These are phyloP conservation scores for Starmerella apis DNA, from an alignment of 805 yeast genomes.

Conservation along the genomic window DNA sequence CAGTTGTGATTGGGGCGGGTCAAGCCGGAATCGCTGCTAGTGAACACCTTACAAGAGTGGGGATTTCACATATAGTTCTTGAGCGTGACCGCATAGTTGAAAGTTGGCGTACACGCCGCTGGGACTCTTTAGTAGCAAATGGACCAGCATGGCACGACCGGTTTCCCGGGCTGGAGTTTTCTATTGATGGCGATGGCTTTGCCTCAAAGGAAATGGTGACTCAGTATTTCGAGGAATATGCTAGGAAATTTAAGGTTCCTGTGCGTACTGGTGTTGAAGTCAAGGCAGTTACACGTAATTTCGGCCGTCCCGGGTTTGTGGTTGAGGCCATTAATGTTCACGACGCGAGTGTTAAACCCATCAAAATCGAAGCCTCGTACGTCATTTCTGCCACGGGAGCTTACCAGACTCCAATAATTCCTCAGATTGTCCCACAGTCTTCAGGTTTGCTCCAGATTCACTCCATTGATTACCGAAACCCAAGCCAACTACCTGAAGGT, in stretches of 20 bases:
- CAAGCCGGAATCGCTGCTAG: constrained; percentile 23
- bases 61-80: constrained; percentile 14
- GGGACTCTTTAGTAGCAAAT: constrained; percentile 22
- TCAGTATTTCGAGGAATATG: constrained; percentile 17
- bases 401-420: constrained; percentile 19
- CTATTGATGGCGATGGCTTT: constrained; percentile 10
- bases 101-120: constrained; percentile 21
- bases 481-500: constrained; percentile 15
- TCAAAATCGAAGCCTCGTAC: background rate
- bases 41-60: constrained; percentile 13
- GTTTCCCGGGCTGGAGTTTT: constrained; percentile 17
- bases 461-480: constrained; percentile 17
- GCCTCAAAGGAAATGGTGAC: constrained; percentile 15
- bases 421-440: constrained; percentile 12
- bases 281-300: background rate
- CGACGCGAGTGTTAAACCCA: background rate
- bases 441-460: constrained; percentile 13
- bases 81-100: constrained; percentile 18
- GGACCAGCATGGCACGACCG: constrained; percentile 24
- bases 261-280: constrained; percentile 12
- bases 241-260: constrained; percentile 13
- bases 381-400: constrained; percentile 22
- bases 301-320: constrained; percentile 9
- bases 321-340: constrained; percentile 7
- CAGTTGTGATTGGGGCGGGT: constrained; percentile 21